Conservation (phyloP, 2,329 filamentous ascomycete genomes). For the Aureobasidium sp. region DNA sequence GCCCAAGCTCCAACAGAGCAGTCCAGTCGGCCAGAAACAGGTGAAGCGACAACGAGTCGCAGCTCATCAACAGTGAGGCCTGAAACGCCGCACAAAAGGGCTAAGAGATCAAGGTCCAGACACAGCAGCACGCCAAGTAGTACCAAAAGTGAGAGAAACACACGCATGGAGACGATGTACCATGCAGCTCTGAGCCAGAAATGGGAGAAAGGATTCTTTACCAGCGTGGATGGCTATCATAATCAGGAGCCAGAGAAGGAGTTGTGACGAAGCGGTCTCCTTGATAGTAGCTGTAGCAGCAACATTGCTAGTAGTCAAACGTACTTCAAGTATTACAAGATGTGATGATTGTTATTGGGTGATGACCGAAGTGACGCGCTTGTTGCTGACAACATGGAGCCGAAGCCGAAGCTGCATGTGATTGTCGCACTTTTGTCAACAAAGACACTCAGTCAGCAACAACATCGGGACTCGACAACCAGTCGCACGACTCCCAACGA, state of each 20-base stretch:
- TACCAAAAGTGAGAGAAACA: constrained; percentile 15
- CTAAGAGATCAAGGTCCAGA: background rate
- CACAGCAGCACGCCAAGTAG: constrained; percentile 7
- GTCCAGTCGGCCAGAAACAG: background rate
- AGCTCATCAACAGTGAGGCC: background rate
- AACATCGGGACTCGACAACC: background rate
- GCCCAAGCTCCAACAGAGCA: background rate
- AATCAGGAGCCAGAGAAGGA: constrained; percentile 22
- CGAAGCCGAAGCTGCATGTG: constrained; percentile 7
- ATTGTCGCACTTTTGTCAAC: constrained; percentile 3
- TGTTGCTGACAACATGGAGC: constrained; percentile 1
- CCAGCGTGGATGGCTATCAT: constrained; percentile 21
- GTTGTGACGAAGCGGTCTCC: constrained; percentile 13
- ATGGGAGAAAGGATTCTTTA: constrained; percentile 21
- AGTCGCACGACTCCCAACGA: background rate
- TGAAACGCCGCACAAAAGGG: background rate
- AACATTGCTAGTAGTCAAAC: too few relatives aligned
- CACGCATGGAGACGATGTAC: constrained; percentile 15
- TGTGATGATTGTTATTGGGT: background rate
- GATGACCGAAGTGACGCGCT: background rate
- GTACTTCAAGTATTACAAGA: background rate
- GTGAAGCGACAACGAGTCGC: background rate
- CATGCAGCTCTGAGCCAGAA: constrained; percentile 17
- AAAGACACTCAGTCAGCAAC: background rate
- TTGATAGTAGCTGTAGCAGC: background rate